Evolutionary conservation across 164 flowering plant species (phyloP).

Genomic region (Stephania cephalantha): DNA sequence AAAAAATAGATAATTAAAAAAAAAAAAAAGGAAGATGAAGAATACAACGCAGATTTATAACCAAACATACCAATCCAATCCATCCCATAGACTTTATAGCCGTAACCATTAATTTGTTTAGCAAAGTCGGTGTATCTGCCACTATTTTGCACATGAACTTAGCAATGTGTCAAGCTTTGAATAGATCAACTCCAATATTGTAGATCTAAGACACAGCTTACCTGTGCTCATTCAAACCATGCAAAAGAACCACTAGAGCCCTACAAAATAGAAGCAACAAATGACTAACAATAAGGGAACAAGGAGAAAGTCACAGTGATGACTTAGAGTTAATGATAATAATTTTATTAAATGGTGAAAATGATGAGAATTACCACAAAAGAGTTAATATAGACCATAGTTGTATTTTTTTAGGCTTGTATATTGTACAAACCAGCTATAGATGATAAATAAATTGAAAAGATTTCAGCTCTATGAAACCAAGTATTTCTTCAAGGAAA

Average conservation of each 20-base stretch:
- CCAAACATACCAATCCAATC: conserved; percentile 84
- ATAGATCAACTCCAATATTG: neutral
- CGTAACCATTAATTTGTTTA: conserved; percentile 68
- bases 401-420: neutral
- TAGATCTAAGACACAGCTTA: conserved; percentile 19
- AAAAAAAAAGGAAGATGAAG: neutral
- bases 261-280: conserved; percentile 30
- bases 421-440: neutral
- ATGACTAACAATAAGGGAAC: neutral
- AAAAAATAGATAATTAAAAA: neutral
- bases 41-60: neutral
- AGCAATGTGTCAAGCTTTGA: conserved; percentile 8
- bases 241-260: conserved; percentile 70
- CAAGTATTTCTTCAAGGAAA: neutral
- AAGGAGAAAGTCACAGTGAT: neutral
- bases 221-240: conserved; percentile 98
- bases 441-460: neutral
- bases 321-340: too few relatives aligned
- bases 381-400: neutral
- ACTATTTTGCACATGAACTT: conserved; percentile 32
- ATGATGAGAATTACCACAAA: neutral
- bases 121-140: conserved; percentile 76
- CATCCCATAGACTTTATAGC: conserved; percentile 82
- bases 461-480: neutral
- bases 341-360: neutral